Evolutionary conservation across 2,329 filamentous ascomycete species (phyloP), one percentile per base, ranked within the genome.

Genomic region (Monosporascus sp.): DNA sequence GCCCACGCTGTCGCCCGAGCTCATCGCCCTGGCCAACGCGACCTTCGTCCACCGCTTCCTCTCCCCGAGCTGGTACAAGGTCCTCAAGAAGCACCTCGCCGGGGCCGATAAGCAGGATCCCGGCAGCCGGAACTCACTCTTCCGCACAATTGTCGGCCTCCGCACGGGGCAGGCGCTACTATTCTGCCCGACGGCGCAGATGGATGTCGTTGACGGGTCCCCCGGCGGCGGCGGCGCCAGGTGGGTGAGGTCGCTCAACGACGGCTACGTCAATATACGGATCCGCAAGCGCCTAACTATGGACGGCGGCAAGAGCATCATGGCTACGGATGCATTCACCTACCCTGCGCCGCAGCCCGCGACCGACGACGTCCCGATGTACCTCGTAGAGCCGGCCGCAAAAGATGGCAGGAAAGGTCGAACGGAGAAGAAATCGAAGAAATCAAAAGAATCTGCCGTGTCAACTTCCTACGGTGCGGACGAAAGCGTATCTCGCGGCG

Each of bases 41-140:
- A 65, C 60, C 1, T 56, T 65, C 14, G 59, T 65, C 16, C 61
- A 65, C 24, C 60, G 62, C 5, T 63, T 65, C 34, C 46, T 56
- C 3, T 64, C 61, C 1, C 60, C 60, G 3, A 48, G 22, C 11
- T 65, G 59, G 62, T 60, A 60, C 34, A 49, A 58, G 11, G 45
- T 52, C 6, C 48, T 64, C 2, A 56, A 57, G 49, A 50, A 46
- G 17, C 59, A 65, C 31, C 53, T 64, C 2, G 60, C 60, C 2
- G 60, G 51, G 3, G 59, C 53, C 11, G 54, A 34, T 14, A 50
- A 48, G 24, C 31, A 49, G 40, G 50, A 55, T 17, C 38, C 40
- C 11, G 52, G 47, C 3, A 17, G 26, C 19, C 11, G 24, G 1
- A 56, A 52, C 9, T 46, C 54, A 14, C 55, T 64, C 1, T 63